Evolutionary conservation across 2,329 filamentous ascomycete species (phyloP).

Genomic region (Colletotrichum acutatum): DNA sequence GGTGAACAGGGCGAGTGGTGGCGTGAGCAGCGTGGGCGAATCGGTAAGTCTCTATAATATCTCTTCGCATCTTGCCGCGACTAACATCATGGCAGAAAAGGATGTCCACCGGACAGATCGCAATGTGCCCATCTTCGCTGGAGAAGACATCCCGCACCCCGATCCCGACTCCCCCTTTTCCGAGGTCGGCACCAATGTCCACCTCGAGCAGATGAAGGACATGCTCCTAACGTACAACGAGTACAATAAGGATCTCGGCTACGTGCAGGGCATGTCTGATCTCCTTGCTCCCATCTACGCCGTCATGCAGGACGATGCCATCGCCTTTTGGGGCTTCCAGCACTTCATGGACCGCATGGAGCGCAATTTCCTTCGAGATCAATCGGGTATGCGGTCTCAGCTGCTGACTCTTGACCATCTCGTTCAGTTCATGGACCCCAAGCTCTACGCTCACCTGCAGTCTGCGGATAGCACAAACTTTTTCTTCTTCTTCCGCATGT

Average conservation of each 20-base stretch:
- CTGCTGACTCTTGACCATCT: slow-evolving; percentile 92
- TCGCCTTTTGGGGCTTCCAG: slow-evolving; percentile 97
- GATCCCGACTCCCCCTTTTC: slow-evolving; percentile 97
- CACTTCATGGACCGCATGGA: slow-evolving; percentile 99
- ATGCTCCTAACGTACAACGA: slow-evolving; percentile 99
- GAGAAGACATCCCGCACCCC: slow-evolving; percentile 95
- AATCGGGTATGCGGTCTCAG: slow-evolving; percentile 95
- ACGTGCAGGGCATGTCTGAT: slow-evolving; percentile 99
- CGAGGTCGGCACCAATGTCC: slow-evolving; percentile 92
- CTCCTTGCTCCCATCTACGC: slow-evolving; percentile 95
- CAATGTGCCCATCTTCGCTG: slow-evolving; percentile 92
- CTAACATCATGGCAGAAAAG: slow-evolving; percentile 75
- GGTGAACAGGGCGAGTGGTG: slow-evolving; percentile 92
- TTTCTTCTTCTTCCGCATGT: slow-evolving; percentile 99
- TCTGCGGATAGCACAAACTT: slow-evolving; percentile 96
- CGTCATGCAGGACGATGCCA: slow-evolving; percentile 94
- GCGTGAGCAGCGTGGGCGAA: slow-evolving; percentile 92
- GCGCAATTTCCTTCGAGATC: slow-evolving; percentile 93
- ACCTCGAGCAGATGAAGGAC: slow-evolving; percentile 98
- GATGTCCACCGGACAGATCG: slow-evolving; percentile 98
- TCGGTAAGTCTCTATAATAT: slow-evolving; percentile 72
- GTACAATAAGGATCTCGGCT: slow-evolving; percentile 94
- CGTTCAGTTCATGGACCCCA: slow-evolving; percentile 95
- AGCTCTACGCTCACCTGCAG: slow-evolving; percentile 90
- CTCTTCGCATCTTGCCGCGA: slow-evolving; percentile 32